These are phyloP conservation scores for Trichoderma polysporum DNA, from an alignment of 2,329 filamentous ascomycete species.

Conservation along the genomic window DNA sequence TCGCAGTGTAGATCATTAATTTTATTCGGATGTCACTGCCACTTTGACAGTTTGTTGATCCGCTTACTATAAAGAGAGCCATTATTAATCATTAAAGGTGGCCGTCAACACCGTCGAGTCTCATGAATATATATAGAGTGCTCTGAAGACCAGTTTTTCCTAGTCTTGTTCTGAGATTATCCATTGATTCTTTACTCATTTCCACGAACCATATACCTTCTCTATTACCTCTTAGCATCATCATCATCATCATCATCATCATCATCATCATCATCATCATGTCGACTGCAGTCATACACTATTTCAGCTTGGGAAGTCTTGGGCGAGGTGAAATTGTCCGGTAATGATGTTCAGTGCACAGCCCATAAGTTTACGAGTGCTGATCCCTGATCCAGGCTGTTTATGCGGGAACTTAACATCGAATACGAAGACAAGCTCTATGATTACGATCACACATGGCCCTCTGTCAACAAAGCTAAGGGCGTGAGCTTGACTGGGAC, in stretches of 20 bases:
- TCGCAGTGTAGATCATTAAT: background rate
- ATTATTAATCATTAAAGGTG: constrained; percentile 8
- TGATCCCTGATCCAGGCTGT: background rate
- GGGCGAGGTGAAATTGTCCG: constrained; percentile 11
- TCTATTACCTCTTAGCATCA: background rate
- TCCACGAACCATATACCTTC: background rate
- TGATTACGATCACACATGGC: constrained; percentile 28
- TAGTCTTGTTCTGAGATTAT: no score
- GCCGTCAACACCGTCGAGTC: background rate
- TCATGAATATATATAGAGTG: background rate
- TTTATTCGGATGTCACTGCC: background rate
- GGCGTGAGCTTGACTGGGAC: constrained; percentile 33
- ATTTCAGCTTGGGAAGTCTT: constrained; percentile 6
- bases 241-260: background rate
- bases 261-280: background rate
- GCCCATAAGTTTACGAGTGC: background rate
- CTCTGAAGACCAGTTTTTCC: background rate
- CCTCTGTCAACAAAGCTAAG: constrained; percentile 28
- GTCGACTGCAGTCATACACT: background rate
- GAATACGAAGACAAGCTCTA: constrained; percentile 31
- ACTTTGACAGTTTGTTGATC: background rate
- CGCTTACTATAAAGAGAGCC: background rate
- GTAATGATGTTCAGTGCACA: background rate
- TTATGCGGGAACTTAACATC: constrained; percentile 23
- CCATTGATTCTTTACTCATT: background rate